Evolutionary conservation across 345 rosid genomes (phyloP).

Genomic region (Clarkia xantiana): DNA sequence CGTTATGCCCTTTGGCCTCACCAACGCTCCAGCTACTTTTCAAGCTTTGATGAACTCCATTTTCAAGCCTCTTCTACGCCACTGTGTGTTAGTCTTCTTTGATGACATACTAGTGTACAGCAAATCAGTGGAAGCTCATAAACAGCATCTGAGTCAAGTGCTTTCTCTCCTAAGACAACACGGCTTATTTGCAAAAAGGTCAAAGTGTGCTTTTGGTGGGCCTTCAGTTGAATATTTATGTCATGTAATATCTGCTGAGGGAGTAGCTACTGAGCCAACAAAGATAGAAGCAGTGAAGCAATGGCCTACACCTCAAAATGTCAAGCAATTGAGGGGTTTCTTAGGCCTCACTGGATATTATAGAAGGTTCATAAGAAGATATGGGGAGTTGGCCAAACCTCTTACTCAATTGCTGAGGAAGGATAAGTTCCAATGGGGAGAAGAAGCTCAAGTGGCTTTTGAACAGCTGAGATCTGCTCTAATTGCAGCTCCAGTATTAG

Average conservation of each 20-base stretch:
- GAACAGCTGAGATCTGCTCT: neutral
- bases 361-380: neutral
- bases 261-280: neutral
- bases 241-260: neutral
- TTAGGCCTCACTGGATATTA: neutral
- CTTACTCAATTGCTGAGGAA: neutral
- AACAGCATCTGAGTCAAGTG: too few species aligned
- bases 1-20: too few species aligned
- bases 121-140: too few species aligned
- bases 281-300: neutral
- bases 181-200: neutral
- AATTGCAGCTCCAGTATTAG: neutral
- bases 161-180: neutral
- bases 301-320: neutral
- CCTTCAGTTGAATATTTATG: neutral
- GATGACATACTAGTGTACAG: too few species aligned
- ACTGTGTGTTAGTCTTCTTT: too few species aligned
- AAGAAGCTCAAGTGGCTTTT: neutral
- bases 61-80: too few species aligned
- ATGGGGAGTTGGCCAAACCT: neutral
- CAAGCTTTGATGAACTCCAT: too few species aligned
- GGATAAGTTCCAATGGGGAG: neutral
- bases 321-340: neutral
- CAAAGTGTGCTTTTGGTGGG: neutral
- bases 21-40: too few species aligned